Evolutionary conservation across 2,329 filamentous ascomycete genomes (phyloP), one percentile per base, ranked within the genome.

Genomic region (Didymella sp.): DNA sequence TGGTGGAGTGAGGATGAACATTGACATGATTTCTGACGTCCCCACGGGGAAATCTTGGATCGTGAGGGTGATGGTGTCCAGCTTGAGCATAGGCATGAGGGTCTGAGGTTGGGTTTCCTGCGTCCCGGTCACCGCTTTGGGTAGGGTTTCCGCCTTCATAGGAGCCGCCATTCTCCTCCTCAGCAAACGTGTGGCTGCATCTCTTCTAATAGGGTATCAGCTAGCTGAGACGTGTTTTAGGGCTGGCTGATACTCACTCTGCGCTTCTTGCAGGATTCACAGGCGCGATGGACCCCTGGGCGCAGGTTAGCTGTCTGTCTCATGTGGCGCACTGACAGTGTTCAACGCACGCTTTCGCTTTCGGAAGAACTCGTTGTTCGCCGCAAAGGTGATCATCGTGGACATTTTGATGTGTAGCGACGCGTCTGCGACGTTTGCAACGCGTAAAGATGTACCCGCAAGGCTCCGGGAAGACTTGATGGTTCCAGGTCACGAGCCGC

Each of bases 231-330:
- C 49, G 31, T 21, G 21, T 37, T 15, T 9, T 27, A 48, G 17
- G 21, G 47, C 11, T 40, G 56, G 37, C 44, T 48, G 54, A 43
- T 31, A 57, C 75, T 63, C 56, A 77, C 76, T 69, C 77, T 72
- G 47, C 76, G 70, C 62, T 77, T 79, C 69, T 79, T 79, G 69
- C 77, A 79, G 53, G 73, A 72, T 68, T 79, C 76, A 61, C 77
- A 79, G 47, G 77, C 77, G 51, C 76, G 71, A 57, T 78, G 75
- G 52, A 78, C 76, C 58, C 72, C 72, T 75, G 51, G 38, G 50
- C 52, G 35, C 52, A 41, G 42, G 68, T 73, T 68, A 73, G 71
- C 62, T 59, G 57, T 49, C 47, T 63, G 59, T 57, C 44, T 41
- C 50, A 58, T 43, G 47, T 47, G 46, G 61, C 60, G 63, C 56